phyloP scores from a whole-genome alignment of 225 moss, liverwort and hornwort species.

The Thuidium tamariscinum region DNA sequence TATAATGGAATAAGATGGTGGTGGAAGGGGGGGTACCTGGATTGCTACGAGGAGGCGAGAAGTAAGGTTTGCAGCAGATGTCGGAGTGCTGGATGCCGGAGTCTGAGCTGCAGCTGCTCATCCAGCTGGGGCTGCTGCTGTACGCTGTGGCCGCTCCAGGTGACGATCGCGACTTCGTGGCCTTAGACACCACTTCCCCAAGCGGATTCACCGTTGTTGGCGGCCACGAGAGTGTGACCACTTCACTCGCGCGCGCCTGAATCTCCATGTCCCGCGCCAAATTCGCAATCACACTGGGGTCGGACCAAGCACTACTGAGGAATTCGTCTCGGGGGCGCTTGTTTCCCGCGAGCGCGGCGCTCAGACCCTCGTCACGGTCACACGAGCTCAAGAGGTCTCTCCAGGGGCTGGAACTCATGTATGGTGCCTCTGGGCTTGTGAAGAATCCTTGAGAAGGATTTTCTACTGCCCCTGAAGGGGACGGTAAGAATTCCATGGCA shows the following conservation, averaged over 20 bases:
- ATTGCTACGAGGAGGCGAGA: conserved; percentile 24
- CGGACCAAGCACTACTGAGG: not conserved
- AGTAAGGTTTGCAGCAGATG: conserved; percentile 22
- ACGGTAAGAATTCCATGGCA: not conserved
- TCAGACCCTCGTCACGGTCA: conserved; percentile 17
- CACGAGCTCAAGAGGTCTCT: not conserved
- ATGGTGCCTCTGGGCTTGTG: not conserved
- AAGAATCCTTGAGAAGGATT: not conserved
- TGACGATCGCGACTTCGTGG: conserved; percentile 16
- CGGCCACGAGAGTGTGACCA: not conserved
- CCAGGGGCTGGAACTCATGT: not conserved
- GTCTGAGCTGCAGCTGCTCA: conserved; percentile 31
- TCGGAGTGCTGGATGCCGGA: conserved; percentile 30
- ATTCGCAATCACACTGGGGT: not conserved
- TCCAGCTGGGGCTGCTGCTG: conserved; percentile 33
- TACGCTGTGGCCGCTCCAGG: not conserved
- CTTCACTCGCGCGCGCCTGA: not conserved
- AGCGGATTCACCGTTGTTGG: conserved; percentile 1
- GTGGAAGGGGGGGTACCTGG: not conserved
- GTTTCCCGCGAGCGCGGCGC: conserved; percentile 17
- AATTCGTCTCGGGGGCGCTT: conserved; percentile 17
- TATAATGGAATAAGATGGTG: too few species aligned
- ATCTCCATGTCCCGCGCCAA: not conserved
- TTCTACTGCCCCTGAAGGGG: not conserved
- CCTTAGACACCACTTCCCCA: conserved; percentile 25